Percentiles rank a stretch among this genome's conserved stretches.
phyloP scores from a whole-genome alignment of 1,139 yeast genomes.

The Yamadazyma mexicana region DNA sequence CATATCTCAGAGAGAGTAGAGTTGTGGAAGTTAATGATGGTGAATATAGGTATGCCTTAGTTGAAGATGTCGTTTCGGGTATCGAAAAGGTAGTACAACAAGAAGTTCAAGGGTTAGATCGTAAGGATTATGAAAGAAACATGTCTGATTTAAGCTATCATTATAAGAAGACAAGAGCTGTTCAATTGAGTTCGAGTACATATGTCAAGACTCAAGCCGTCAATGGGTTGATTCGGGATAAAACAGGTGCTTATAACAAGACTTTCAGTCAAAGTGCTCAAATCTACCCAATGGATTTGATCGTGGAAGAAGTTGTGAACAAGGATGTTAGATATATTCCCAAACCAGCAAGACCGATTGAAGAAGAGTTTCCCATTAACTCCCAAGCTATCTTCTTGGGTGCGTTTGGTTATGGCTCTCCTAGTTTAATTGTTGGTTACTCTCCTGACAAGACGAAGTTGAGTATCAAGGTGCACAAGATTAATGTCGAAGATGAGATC shows the following conservation, averaged over 20 bases:
- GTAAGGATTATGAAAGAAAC: conserved; percentile 33
- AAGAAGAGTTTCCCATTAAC: conserved; percentile 76
- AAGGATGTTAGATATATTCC: conserved; percentile 74
- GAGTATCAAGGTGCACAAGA: conserved; percentile 52
- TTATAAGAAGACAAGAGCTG: conserved; percentile 56
- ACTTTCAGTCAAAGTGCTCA: conserved; percentile 55
- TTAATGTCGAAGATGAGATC: conserved; percentile 56
- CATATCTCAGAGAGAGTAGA: conserved; percentile 80
- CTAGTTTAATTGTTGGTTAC: conserved; percentile 71
- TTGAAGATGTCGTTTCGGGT: conserved; percentile 16
- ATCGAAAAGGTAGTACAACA: conserved; percentile 16
- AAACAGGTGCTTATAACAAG: conserved; percentile 77
- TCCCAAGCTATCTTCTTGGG: conserved; percentile 82
- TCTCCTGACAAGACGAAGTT: conserved; percentile 52
- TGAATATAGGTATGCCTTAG: conserved; percentile 43
- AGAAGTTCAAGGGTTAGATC: conserved; percentile 41
- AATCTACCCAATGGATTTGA: conserved; percentile 70
- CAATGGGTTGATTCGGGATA: conserved; percentile 72
- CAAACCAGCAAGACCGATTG: conserved; percentile 74
- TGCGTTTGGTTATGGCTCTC: conserved; percentile 84
- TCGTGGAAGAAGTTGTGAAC: conserved; percentile 73
- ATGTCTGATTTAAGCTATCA: conserved; percentile 13
- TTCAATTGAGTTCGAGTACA: conserved; percentile 51
- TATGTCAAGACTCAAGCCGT: conserved; percentile 73
- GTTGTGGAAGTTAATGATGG: conserved; percentile 66